Base-by-base conservation (phyloP, 2,329 filamentous ascomycete genomes). In the Colletotrichum higginsianum region DNA sequence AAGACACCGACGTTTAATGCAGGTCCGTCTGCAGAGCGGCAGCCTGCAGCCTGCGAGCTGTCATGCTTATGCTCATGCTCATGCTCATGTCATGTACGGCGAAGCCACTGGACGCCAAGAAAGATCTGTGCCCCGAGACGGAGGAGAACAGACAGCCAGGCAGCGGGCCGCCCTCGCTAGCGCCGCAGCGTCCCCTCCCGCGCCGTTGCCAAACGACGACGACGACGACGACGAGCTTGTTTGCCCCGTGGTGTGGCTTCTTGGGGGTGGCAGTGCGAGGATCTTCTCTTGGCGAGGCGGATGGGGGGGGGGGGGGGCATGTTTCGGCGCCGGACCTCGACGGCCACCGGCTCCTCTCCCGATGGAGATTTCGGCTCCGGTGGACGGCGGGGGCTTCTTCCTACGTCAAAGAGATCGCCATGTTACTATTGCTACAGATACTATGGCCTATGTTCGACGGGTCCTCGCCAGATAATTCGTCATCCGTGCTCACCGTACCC, bases 91-190 rank as follows among this genome's bases (percentile, higher is more conserved):
- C 8, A 53, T 53, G 50, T 53, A 35, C 50, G 18, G n/a, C n/a
- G 26, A 61, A 12, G 8, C 23, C 46, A 61, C n/a, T 46, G 30
- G 46, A 61, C 8, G 58, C 58, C 46, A 61, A 61, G 58, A 40
- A 38, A 26, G 18, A 23, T 50, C 58, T 16, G 58, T 38, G 42
- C 26, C 57, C 21, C 42, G 23, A 52, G 50, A 16, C 50, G 30
- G 52, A 16, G 52, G 12, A 35, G 30, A 18, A 30, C 26, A 8
- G 8, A 52, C 12, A 18, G 12, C 16, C 3, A 6, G 6, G 46
- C 42, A 50, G 46, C 58, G 58, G 58, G 58, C 58, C 44, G 58
- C 58, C 21, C 30, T 40, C 44, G 30, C 35, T 61, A 50, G 58
- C 30, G 44, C 18, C 35, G 44, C 30, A 49, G 44, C 9, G 5